Percentiles rank a stretch among this genome's conserved stretches.
Conservation (phyloP, 495 filamentous ascomycete genomes). For the Daldinia caldariorum region DNA sequence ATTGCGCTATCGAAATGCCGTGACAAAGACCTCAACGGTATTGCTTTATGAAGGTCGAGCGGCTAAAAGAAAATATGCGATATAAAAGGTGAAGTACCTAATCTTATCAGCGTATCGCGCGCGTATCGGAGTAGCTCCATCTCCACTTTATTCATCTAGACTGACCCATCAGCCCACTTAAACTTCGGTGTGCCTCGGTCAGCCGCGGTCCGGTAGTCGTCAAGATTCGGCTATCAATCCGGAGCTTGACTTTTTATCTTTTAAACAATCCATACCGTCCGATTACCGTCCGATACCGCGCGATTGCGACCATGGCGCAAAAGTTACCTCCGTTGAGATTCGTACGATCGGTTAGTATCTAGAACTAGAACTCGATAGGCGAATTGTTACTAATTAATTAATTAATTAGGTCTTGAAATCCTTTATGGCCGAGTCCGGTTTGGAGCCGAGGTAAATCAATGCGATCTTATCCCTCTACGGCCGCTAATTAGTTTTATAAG, state of each 20-base stretch:
- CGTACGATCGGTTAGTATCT: constrained; percentile 52
- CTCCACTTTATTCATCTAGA: not conserved
- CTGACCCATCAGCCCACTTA: not conserved
- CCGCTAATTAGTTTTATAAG: constrained; percentile 41
- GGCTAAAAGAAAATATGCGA: constrained; percentile 23
- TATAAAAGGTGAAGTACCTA: constrained; percentile 8
- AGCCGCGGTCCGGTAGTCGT: not conserved
- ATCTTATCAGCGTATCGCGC: constrained; percentile 1
- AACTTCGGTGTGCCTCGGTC: no score
- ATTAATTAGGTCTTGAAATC: constrained; percentile 74
- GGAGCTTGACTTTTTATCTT: constrained; percentile 1
- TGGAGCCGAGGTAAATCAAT: constrained; percentile 80
- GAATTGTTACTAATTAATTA: not conserved
- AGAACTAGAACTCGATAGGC: not conserved
- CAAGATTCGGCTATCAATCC: not conserved
- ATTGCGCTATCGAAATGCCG: constrained; percentile 22
- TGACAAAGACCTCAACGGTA: not conserved
- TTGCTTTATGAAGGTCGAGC: constrained; percentile 9
- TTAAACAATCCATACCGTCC: not conserved
- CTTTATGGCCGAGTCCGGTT: constrained; percentile 83
- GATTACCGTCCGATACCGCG: no score
- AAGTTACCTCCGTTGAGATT: constrained; percentile 52
- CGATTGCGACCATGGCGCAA: constrained; percentile 37
- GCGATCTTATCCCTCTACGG: not conserved
- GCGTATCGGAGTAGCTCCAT: not conserved